These are phyloP conservation scores for Pseudogymnoascus verrucosus DNA, from an alignment of 2,329 filamentous ascomycete species.

Conservation along the genomic window DNA sequence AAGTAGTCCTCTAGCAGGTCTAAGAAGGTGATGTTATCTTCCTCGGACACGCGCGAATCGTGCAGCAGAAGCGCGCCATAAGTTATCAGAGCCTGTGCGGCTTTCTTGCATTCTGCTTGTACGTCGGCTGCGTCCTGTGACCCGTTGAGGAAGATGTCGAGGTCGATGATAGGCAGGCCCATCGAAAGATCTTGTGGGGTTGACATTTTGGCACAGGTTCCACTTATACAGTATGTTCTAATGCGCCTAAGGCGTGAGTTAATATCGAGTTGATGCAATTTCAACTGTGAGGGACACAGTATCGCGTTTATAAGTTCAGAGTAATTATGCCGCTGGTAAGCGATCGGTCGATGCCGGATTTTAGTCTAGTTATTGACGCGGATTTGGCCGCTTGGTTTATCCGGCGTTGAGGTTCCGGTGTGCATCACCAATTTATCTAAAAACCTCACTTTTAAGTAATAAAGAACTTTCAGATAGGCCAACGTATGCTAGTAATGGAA, in stretches of 20 bases:
- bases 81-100: slow-evolving; percentile 48
- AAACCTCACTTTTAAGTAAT: not conserved
- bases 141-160: slow-evolving; percentile 46
- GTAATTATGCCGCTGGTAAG: not conserved
- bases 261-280: not conserved
- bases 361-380: not conserved
- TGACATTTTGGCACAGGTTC: not conserved
- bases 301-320: not conserved
- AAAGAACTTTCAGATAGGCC: not conserved
- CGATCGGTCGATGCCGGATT: not conserved
- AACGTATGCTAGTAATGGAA: not conserved
- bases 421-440: not conserved
- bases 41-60: slow-evolving; percentile 49
- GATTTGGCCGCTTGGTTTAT: not conserved
- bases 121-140: slow-evolving; percentile 36
- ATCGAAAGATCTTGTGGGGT: slow-evolving; percentile 33
- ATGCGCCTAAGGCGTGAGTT: not conserved
- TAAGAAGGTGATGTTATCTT: slow-evolving; percentile 49
- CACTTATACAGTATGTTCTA: not conserved
- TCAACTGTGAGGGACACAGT: not conserved
- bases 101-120: slow-evolving; percentile 44
- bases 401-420: not conserved
- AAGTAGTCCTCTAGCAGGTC: slow-evolving; percentile 60
- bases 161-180: slow-evolving; percentile 52
- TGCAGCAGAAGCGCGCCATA: slow-evolving; percentile 53